Conservation (phyloP, 805 yeast species). For the Torulaspora delbrueckii region DNA sequence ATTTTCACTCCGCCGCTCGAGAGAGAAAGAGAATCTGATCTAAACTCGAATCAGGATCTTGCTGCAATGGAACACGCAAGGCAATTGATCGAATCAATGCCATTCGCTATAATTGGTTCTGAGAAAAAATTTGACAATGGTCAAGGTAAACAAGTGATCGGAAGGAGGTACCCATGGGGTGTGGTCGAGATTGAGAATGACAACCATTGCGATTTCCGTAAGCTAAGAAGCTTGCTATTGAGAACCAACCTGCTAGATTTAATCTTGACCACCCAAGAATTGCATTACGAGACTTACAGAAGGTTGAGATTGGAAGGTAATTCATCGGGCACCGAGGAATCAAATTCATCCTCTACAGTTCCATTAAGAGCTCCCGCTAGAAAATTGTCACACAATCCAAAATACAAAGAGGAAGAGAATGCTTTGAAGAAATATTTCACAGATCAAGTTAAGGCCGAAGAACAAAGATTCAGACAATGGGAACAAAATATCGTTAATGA, state of each 20-base stretch:
- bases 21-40: conserved; percentile 13
- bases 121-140: conserved; percentile 63
- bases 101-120: conserved; percentile 77
- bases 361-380: conserved; percentile 42
- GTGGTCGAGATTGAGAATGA: conserved; percentile 83
- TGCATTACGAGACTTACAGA: conserved; percentile 79
- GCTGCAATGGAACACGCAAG: conserved; percentile 77
- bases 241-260: conserved; percentile 82
- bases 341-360: conserved; percentile 29
- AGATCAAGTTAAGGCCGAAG: conserved; percentile 94
- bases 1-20: conserved; percentile 83
- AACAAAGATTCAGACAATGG: conserved; percentile 97
- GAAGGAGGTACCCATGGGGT: conserved; percentile 90
- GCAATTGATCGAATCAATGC: conserved; percentile 77
- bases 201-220: conserved; percentile 77
- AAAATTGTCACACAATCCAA: conserved; percentile 70
- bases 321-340: conserved; percentile 24
- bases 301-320: conserved; percentile 58
- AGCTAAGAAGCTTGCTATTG: conserved; percentile 69
- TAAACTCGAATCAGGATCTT: conserved; percentile 40
- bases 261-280: conserved; percentile 70
- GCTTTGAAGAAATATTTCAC: conserved; percentile 90
- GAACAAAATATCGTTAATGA: conserved; percentile 93
- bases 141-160: conserved; percentile 62
- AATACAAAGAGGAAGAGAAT: conserved; percentile 94